Conservation (phyloP, 768 basidiomycete species). For the Coprinellus aureogranulatus region DNA sequence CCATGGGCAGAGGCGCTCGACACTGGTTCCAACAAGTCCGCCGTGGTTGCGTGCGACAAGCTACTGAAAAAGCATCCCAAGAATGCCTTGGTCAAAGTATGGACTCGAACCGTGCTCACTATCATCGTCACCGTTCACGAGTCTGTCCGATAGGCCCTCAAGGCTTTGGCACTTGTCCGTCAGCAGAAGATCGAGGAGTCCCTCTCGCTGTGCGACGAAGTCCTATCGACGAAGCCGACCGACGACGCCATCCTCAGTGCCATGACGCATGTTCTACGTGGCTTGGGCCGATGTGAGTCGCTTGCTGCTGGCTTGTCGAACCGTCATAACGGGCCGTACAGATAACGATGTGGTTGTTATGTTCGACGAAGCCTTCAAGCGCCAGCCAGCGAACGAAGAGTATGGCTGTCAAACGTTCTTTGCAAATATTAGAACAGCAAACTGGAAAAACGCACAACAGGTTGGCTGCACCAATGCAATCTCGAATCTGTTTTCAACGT, state of each 20-base stretch:
- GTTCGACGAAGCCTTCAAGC: conserved; percentile 85
- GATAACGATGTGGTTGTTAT: conserved; percentile 80
- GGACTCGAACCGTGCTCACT: conserved; percentile 11
- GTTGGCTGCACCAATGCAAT: conserved; percentile 29
- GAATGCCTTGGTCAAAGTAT: conserved; percentile 68
- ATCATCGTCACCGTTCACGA: conserved; percentile 11
- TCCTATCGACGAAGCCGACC: conserved; percentile 68
- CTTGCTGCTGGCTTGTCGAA: background rate
- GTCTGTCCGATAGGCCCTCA: conserved; percentile 56
- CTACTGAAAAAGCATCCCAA: conserved; percentile 82
- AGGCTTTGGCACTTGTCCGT: conserved; percentile 80
- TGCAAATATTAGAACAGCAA: conserved; percentile 72
- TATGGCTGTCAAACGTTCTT: conserved; percentile 83
- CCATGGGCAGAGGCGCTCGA: conserved; percentile 70
- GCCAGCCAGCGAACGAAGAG: conserved; percentile 78
- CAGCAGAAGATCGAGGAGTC: conserved; percentile 86
- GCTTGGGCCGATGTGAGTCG: conserved; percentile 63
- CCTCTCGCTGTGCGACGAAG: conserved; percentile 73
- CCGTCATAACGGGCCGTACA: conserved; percentile 13
- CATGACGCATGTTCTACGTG: conserved; percentile 81
- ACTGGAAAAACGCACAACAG: conserved; percentile 87
- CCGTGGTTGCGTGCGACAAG: conserved; percentile 83
- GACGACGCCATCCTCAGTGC: conserved; percentile 73
- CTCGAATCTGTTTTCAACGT: background rate
- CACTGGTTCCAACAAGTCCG: conserved; percentile 82